phyloP scores from a whole-genome alignment of 805 yeast species.

The Komagataella pseudopastoris region DNA sequence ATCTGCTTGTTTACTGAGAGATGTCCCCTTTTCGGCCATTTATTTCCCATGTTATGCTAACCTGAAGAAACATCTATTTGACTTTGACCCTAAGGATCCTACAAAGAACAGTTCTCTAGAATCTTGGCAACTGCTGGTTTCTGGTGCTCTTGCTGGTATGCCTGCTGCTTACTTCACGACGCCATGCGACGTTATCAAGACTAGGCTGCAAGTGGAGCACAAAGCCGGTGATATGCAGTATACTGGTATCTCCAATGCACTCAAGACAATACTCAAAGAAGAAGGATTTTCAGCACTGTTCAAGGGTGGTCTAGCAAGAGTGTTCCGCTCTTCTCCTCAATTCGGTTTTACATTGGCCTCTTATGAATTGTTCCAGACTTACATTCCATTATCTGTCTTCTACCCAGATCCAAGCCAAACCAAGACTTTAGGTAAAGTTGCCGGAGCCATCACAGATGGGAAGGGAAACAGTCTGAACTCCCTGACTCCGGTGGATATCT shows the following conservation, averaged over 20 bases:
- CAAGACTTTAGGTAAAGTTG: neutral
- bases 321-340: constrained; percentile 91
- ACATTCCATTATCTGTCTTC: constrained; percentile 50
- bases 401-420: constrained; percentile 14
- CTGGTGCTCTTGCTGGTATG: constrained; percentile 96
- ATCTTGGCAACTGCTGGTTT: constrained; percentile 70
- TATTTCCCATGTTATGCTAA: constrained; percentile 97
- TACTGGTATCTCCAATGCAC: constrained; percentile 68
- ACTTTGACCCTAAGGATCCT: constrained; percentile 63
- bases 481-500: constrained; percentile 8
- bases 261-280: constrained; percentile 55
- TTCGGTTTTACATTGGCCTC: constrained; percentile 98
- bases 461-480: constrained; percentile 12
- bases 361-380: constrained; percentile 75
- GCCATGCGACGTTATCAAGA: constrained; percentile 93
- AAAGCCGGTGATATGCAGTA: constrained; percentile 68
- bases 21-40: constrained; percentile 92
- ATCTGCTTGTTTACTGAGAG: constrained; percentile 81
- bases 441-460: constrained; percentile 8
- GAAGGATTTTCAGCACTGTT: constrained; percentile 83
- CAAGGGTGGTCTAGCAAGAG: constrained; percentile 94
- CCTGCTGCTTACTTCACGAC: constrained; percentile 96
- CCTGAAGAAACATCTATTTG: constrained; percentile 68
- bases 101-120: constrained; percentile 45
- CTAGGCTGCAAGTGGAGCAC: constrained; percentile 81